Evolutionary conservation across 257 asterid genomes (phyloP), one percentile per base, ranked within the genome.

Genomic region (Striga asiatica): DNA sequence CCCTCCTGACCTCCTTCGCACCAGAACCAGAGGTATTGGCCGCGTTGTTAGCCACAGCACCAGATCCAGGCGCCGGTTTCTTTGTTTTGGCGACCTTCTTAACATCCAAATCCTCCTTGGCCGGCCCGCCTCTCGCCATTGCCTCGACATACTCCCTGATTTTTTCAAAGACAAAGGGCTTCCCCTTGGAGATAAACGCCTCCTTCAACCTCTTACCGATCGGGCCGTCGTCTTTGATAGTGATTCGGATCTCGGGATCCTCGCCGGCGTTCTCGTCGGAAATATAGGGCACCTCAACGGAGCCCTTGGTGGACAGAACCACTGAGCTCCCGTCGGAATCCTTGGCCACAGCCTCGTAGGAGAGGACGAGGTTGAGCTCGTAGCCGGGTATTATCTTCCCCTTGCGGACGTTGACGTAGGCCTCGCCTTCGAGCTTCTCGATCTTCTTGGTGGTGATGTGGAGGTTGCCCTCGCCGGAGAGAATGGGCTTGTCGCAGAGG

Each of bases 191-290:
- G 27, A 81, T 4, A 50, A 84, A 84, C 0, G 94, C 98, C 11
- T 91, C 98, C 73, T 82, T 91, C 68, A 91, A 29, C 43, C 83
- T 72, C 32, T 42, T 73, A 61, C 88, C 97, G 6, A 84, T 27
- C 19, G 85, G 81, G 4, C 98, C 98, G 9, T 91, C 97, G 17
- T 91, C 97, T 32, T 72, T 84, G 2, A 87, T 81, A 0, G 66
- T 50, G 63, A 91, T 62, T 69, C 75, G 69, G 25, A 78, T 43
- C 38, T 91, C 66, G 5, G 98, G 97, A 56, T 91, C 97, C 68
- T 91, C 98, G 0, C 68, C 98, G 4, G 98, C 95, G 54, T 91
- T 91, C 88, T 87, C 98, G 22, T 87, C 97, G 6, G 96, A 71
- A 8, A 91, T 84, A 9, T 91, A 91, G 0, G 98, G 98, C 8